Base-by-base conservation (phyloP, 306 rosid species). In the Amphicarpaea edgeworthii region DNA sequence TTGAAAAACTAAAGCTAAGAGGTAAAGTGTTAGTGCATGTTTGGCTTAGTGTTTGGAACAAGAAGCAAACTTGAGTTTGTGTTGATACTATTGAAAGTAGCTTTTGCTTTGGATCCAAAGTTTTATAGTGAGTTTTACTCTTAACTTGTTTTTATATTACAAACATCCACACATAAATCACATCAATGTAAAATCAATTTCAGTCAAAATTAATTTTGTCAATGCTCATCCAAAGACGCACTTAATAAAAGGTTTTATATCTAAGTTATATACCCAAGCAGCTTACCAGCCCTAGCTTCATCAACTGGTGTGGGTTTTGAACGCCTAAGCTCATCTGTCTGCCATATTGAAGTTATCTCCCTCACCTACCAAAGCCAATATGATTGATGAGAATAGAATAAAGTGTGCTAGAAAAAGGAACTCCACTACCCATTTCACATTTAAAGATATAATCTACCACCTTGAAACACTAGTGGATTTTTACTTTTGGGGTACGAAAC, bases 331-430 rank as follows among this genome's bases (percentile, higher is more conserved):
- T 93, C 98, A 76, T 93, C 98, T 72, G 98, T 93, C 84, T 91
- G 98, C 98, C 98, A 93, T 76, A 93, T 91, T 69, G 98, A 84
- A 82, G 93, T 91, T 78, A 93, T 91, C 86, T 93, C 98, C 75
- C 98, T 88, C 77, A 93, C 96, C 98, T 93, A 68, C 45, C 76
- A 88, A 84, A 79, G 68, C 73, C 58, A 66, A 51, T 58, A 70
- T 58, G 68, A 66, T 43, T 15, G 19, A 67, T 66, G 72, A 79
- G 79, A 82, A 75, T 14, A 10, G 50, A 16, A 58, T 28, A 38
- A 42, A 79, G 28, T 58, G 68, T 11, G 26, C 37, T 57, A 68
- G 26, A 61, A 71, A 19, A 58, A 40, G 53, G 9, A 61, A 43
- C 15, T 34, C 43, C 23, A 53, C 72, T 20, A 54, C 21, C 47